phyloP scores from a whole-genome alignment of 2,329 filamentous ascomycete species.

The Nemania diffusa region DNA sequence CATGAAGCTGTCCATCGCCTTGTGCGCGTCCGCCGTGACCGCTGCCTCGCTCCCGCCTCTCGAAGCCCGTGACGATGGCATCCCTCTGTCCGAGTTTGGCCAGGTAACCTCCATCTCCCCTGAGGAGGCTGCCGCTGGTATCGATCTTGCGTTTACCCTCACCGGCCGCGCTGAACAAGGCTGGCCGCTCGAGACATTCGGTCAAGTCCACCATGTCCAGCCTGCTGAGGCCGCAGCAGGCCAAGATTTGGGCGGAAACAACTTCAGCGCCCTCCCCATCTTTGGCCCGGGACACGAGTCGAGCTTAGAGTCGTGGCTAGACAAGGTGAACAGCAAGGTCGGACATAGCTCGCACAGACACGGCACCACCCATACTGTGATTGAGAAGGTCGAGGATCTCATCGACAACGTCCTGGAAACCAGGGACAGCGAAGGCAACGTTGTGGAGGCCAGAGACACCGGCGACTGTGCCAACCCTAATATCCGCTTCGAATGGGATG shows the following conservation, averaged over 20 bases:
- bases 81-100: conserved; percentile 34
- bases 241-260: conserved; percentile 42
- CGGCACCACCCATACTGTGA: conserved; percentile 7
- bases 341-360: background rate
- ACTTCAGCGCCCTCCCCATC: conserved; percentile 44
- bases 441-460: conserved; percentile 10
- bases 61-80: conserved; percentile 27
- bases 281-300: conserved; percentile 37
- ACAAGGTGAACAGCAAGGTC: conserved; percentile 11
- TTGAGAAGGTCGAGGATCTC: conserved; percentile 8
- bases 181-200: conserved; percentile 40
- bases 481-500: conserved; percentile 49
- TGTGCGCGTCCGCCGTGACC: conserved; percentile 43
- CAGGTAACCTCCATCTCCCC: conserved; percentile 29
- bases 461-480: conserved; percentile 46
- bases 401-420: conserved; percentile 21
- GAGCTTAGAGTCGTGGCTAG: conserved; percentile 24
- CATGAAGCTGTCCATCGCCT: conserved; percentile 44
- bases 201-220: conserved; percentile 39
- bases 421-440: no score
- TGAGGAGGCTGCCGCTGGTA: conserved; percentile 31
- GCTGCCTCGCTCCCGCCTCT: conserved; percentile 40
- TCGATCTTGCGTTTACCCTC: conserved; percentile 26
- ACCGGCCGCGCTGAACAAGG: conserved; percentile 28
- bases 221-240: conserved; percentile 35